Conservation (phyloP, 176 grass and related monocot species). For the Raddia distichophylla region DNA sequence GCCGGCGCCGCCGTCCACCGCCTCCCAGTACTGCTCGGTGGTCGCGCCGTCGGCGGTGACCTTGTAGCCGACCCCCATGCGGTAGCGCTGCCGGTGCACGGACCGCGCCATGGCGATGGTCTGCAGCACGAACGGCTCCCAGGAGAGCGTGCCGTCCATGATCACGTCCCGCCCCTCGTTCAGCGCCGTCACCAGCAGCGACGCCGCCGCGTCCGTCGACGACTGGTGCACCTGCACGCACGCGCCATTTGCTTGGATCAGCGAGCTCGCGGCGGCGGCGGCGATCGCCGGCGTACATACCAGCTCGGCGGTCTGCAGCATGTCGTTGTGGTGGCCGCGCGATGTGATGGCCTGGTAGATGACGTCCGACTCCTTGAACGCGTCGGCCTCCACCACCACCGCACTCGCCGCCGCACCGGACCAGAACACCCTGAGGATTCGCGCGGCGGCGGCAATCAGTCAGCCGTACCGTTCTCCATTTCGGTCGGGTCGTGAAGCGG, state of each 20-base stretch:
- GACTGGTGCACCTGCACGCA: conserved; percentile 79
- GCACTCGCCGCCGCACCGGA: conserved; percentile 59
- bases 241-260: background rate
- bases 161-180: conserved; percentile 97
- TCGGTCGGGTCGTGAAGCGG: too few species aligned
- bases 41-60: conserved; percentile 61
- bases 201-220: conserved; percentile 89
- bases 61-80: conserved; percentile 92
- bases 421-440: conserved; percentile 76
- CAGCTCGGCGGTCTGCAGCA: conserved; percentile 89
- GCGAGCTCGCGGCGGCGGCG: background rate
- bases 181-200: conserved; percentile 92
- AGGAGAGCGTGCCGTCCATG: conserved; percentile 95
- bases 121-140: conserved; percentile 93
- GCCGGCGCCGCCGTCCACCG: conserved; percentile 10
- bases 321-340: conserved; percentile 83
- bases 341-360: conserved; percentile 87
- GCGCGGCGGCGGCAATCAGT: background rate
- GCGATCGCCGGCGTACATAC: conserved; percentile 22
- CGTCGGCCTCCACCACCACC: conserved; percentile 92
- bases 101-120: conserved; percentile 78
- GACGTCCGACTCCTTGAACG: conserved; percentile 91
- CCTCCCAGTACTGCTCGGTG: conserved; percentile 93
- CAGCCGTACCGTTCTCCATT: background rate
- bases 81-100: conserved; percentile 84